Conservation (phyloP, 2,329 filamentous ascomycete genomes). For the Phoma sp. region DNA sequence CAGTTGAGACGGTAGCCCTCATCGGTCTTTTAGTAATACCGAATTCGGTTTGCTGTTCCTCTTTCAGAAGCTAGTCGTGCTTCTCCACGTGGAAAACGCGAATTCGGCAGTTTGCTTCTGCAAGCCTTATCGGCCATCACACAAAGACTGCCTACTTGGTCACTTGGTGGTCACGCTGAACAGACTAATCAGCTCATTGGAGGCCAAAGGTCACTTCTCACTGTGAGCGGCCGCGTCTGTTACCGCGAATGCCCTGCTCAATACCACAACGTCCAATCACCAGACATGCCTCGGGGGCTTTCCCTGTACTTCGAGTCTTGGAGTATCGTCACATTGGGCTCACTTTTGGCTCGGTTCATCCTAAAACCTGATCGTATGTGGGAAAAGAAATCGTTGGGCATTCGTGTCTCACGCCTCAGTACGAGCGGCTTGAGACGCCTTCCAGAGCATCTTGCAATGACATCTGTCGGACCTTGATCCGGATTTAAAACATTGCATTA, state of each 20-base stretch:
- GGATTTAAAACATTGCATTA: constrained; percentile 4
- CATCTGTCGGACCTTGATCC: constrained; percentile 2
- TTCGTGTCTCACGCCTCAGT: not conserved
- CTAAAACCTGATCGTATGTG: constrained; percentile 2
- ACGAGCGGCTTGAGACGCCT: not conserved
- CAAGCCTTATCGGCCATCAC: constrained; percentile 10
- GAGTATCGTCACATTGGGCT: not conserved
- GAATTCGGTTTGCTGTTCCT: not conserved
- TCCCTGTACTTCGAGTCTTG: not conserved
- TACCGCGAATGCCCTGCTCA: constrained; percentile 4
- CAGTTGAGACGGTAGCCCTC: not conserved
- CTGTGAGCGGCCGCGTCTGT: not conserved
- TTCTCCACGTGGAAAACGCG: constrained; percentile 1
- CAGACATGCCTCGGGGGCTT: not conserved
- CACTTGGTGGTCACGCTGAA: not conserved
- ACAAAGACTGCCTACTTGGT: not conserved
- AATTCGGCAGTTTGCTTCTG: constrained; percentile 10
- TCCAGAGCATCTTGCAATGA: not conserved
- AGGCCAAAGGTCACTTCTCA: not conserved
- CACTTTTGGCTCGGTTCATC: not conserved
- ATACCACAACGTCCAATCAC: constrained; percentile 6
- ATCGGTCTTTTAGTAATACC: not conserved
- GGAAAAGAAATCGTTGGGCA: constrained; percentile 11
- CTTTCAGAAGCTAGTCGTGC: constrained; percentile 5
- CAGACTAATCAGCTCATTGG: not conserved